These are phyloP conservation scores for Diaporthe citri DNA, from an alignment of 2,329 filamentous ascomycete species.

Conservation along the genomic window DNA sequence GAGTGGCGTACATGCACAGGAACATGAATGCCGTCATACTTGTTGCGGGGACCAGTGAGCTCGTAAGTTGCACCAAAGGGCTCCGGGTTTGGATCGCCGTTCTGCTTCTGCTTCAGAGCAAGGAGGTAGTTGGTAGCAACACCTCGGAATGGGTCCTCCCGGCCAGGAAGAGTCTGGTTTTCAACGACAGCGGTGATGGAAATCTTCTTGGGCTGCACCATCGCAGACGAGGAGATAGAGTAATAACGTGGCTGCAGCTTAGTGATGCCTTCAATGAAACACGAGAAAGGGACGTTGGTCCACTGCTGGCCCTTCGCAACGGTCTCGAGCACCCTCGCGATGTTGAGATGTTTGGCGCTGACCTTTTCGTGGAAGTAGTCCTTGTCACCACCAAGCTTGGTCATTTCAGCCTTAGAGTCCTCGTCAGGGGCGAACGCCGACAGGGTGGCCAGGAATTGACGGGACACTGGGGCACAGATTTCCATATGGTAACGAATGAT, in stretches of 20 bases:
- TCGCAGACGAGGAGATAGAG: slow-evolving; percentile 97
- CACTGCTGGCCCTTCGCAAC: slow-evolving; percentile 82
- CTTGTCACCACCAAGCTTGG: slow-evolving; percentile 90
- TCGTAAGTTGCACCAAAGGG: slow-evolving; percentile 88
- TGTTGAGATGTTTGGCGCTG: slow-evolving; percentile 85
- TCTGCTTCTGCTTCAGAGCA: slow-evolving; percentile 96
- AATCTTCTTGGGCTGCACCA: slow-evolving; percentile 94
- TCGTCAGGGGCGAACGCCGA: slow-evolving; percentile 92
- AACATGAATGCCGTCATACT: slow-evolving; percentile 95
- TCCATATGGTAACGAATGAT: slow-evolving; percentile 96
- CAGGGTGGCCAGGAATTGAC: slow-evolving; percentile 90
- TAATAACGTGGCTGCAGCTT: slow-evolving; percentile 99
- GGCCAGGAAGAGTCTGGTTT: slow-evolving; percentile 81
- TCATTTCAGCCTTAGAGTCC: slow-evolving; percentile 86
- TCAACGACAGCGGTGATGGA: slow-evolving; percentile 97
- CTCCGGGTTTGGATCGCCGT: slow-evolving; percentile 84
- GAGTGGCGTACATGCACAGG: slow-evolving; percentile 97
- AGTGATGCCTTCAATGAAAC: slow-evolving; percentile 91
- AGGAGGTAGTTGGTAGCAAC: slow-evolving; percentile 97
- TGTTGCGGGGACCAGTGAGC: slow-evolving; percentile 91
- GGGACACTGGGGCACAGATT: slow-evolving; percentile 93
- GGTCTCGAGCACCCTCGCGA: slow-evolving; percentile 83
- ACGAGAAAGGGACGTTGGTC: slow-evolving; percentile 89
- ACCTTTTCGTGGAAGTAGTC: slow-evolving; percentile 94
- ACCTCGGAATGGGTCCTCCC: slow-evolving; percentile 85